Evolutionary conservation across 768 basidiomycete genomes (phyloP).

Genomic region (Russula virescens): DNA sequence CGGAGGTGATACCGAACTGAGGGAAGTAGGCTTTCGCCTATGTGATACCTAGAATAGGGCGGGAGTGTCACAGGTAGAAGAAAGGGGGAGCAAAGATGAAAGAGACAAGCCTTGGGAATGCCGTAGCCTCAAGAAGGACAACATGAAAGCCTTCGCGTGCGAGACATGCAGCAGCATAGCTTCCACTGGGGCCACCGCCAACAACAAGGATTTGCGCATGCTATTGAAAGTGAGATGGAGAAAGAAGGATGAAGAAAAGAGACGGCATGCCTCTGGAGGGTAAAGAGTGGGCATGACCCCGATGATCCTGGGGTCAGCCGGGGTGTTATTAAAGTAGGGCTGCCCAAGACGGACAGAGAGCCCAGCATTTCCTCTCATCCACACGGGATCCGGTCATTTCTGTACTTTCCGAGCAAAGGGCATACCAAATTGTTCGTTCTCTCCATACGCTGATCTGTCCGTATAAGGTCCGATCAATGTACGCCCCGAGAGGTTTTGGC

Average conservation of each 20-base stretch:
- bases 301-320: neutral
- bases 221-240: slow-evolving; percentile 11
- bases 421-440: neutral
- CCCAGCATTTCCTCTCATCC: neutral
- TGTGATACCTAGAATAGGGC: slow-evolving; percentile 36
- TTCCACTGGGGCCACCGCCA: slow-evolving; percentile 57
- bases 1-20: slow-evolving; percentile 48
- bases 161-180: slow-evolving; percentile 49
- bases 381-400: neutral
- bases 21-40: slow-evolving; percentile 45
- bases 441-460: neutral
- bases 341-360: neutral
- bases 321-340: neutral
- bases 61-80: neutral
- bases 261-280: slow-evolving; percentile 9
- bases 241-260: neutral
- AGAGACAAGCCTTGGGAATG: slow-evolving; percentile 46
- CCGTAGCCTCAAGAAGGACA: slow-evolving; percentile 47
- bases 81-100: neutral
- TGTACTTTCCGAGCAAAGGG: neutral
- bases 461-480: neutral
- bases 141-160: slow-evolving; percentile 56
- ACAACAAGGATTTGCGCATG: slow-evolving; percentile 42
- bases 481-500: neutral
- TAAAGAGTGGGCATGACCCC: slow-evolving; percentile 2